A percentile compares a stretch with the other conserved stretches of the same genome.
These are phyloP conservation scores for Aspergillus fumigatiaffinis DNA, from an alignment of 2,329 filamentous ascomycete genomes.

Conservation along the genomic window DNA sequence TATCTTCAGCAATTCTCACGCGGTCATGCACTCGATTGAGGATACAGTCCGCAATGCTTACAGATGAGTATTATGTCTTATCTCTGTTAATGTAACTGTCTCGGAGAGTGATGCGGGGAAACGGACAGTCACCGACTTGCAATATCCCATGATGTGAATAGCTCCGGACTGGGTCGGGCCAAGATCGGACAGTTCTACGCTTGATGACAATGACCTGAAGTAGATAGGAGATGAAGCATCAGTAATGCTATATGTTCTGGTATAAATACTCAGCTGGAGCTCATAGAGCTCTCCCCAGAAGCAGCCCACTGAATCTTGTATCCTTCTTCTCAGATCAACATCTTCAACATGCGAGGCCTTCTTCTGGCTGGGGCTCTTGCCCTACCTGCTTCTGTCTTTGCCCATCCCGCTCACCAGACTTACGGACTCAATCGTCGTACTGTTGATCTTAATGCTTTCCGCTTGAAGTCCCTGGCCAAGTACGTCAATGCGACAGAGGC, in stretches of 20 bases:
- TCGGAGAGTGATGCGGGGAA: neutral
- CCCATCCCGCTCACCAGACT: conserved; percentile 2
- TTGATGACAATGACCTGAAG: neutral
- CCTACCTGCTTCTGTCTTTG: conserved; percentile 3
- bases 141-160: neutral
- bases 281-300: neutral
- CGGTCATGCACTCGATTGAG: neutral
- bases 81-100: neutral
- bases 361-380: conserved; percentile 3
- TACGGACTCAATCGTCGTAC: conserved; percentile 2
- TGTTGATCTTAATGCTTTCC: conserved; percentile 7
- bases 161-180: neutral
- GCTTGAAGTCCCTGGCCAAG: conserved; percentile 1
- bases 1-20: neutral
- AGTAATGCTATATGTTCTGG: neutral
- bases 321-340: neutral
- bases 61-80: neutral
- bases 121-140: neutral
- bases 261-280: neutral
- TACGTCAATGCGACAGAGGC: conserved; percentile 3
- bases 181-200: neutral
- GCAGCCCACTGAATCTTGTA: neutral
- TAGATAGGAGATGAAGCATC: neutral
- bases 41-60: neutral
- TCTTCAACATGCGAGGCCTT: conserved; percentile 3